Conservation (phyloP, 768 basidiomycete species). For the Tulasnella sp. region DNA sequence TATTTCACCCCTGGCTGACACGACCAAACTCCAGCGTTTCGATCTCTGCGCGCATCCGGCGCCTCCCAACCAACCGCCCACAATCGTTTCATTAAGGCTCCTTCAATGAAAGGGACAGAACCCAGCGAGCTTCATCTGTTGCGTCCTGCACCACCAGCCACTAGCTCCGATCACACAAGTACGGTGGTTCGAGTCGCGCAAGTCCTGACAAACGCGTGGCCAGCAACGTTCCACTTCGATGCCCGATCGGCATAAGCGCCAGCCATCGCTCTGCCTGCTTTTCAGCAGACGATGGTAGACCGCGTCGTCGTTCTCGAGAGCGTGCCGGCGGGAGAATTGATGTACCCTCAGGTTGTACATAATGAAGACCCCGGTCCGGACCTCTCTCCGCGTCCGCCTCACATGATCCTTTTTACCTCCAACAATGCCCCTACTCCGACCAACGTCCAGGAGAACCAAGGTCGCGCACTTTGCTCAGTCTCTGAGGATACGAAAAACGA, state of each 20-base stretch:
- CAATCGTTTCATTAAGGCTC: not conserved
- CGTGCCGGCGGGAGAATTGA: conserved; percentile 5
- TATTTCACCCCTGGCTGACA: conserved; percentile 19
- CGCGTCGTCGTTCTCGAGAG: not conserved
- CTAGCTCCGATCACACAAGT: conserved; percentile 9
- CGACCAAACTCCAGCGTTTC: not conserved
- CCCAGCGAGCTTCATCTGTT: not conserved
- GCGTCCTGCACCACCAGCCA: conserved; percentile 4
- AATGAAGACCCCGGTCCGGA: conserved; percentile 8
- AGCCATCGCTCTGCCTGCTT: conserved; percentile 6
- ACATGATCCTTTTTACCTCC: conserved; percentile 2
- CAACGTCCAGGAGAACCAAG: not conserved
- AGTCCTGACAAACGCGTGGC: conserved; percentile 11
- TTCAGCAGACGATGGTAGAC: not conserved
- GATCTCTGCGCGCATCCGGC: not conserved
- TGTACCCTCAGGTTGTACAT: not conserved
- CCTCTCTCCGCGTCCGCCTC: not conserved
- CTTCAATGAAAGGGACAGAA: not conserved
- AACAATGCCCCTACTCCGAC: conserved; percentile 12
- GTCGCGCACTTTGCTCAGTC: not conserved
- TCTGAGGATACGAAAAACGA: conserved; percentile 43
- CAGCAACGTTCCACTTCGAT: conserved; percentile 8
- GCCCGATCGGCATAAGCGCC: conserved; percentile 10
- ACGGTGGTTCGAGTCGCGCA: not conserved
- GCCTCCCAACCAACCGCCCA: not conserved